Evolutionary conservation across 805 yeast species (phyloP).

Genomic region (Sungouiozyma ichnusensis): DNA sequence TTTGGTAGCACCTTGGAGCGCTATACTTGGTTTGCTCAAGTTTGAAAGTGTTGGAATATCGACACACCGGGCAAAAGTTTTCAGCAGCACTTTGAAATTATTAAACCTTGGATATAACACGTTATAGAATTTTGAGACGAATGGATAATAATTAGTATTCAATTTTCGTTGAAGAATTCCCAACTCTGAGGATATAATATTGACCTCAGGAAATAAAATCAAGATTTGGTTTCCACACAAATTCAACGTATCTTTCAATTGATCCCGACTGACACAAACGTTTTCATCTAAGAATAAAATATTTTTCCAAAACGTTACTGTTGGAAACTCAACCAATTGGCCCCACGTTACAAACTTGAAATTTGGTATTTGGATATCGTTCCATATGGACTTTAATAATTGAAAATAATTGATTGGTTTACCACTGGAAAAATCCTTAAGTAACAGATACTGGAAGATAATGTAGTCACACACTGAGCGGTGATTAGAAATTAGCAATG

Average conservation of each 20-base stretch:
- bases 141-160: constrained; percentile 38
- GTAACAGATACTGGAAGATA: constrained; percentile 26
- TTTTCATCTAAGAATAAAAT: constrained; percentile 57
- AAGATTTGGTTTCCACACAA: constrained; percentile 43
- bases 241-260: constrained; percentile 24
- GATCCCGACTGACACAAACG: constrained; percentile 34
- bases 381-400: not conserved
- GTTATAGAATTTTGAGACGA: constrained; percentile 48
- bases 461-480: constrained; percentile 57
- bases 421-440: not conserved
- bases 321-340: constrained; percentile 50
- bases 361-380: constrained; percentile 3
- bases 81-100: constrained; percentile 28
- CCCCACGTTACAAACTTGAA: constrained; percentile 68
- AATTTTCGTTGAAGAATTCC: constrained; percentile 40
- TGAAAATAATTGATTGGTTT: not conserved
- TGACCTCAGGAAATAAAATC: constrained; percentile 78
- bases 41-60: not conserved
- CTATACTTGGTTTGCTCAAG: not conserved
- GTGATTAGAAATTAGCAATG: constrained; percentile 41
- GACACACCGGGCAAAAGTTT: not conserved
- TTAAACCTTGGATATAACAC: constrained; percentile 72
- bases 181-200: constrained; percentile 45
- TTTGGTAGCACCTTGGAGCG: not conserved
- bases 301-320: constrained; percentile 35